Evolutionary conservation across 1,139 yeast species (phyloP), one percentile per base, ranked within the genome.

Genomic region (Suhomyces yuchorum): DNA sequence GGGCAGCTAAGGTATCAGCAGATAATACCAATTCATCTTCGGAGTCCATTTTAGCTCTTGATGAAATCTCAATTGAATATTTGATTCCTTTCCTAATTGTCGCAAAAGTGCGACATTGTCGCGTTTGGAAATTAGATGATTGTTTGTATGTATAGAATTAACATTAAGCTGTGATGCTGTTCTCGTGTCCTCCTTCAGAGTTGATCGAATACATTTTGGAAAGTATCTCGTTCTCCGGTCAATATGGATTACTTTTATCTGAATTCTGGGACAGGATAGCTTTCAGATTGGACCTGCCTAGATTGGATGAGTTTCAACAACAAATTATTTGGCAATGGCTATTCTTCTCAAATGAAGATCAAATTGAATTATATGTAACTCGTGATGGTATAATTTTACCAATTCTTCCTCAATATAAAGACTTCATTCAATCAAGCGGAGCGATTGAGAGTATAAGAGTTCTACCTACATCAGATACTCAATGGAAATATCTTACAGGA

Each of bases 1-100:
- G 75, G 1, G 96, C 96, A 1, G 91, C 93, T 49, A 90, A 70
- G 1, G 97, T 84, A 56, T 80, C 77, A 1, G 88, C 76, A 0
- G 96, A 85, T 41, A 88, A 75, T 1, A 80, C 67, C 24, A 71
- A 50, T 18, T 70, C 68, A 50, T 74, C 80, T 55, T 75, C 78
- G 7, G 71, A 70, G 38, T 68, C 74, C 67, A 65, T 66, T 15
- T 14, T 15, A 8, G 3, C 14, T 30, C 8, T 4, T 14, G 34
- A 14, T 14, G 9, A 2, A 30, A 30, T 2, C 34, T 18, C 34
- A 30, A 15, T 30, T 14, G 34, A 30, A 14, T 7, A 14, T 30
- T n/a, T n/a, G 14, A 8, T 30, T 6, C 23, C 4, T 20, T 20
- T 20, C 7, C n/a, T n/a, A n/a, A 41, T 38, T 51, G 50, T 49